These are phyloP conservation scores for Orbilia javanica DNA, from an alignment of 2,329 filamentous ascomycete genomes.

Conservation along the genomic window DNA sequence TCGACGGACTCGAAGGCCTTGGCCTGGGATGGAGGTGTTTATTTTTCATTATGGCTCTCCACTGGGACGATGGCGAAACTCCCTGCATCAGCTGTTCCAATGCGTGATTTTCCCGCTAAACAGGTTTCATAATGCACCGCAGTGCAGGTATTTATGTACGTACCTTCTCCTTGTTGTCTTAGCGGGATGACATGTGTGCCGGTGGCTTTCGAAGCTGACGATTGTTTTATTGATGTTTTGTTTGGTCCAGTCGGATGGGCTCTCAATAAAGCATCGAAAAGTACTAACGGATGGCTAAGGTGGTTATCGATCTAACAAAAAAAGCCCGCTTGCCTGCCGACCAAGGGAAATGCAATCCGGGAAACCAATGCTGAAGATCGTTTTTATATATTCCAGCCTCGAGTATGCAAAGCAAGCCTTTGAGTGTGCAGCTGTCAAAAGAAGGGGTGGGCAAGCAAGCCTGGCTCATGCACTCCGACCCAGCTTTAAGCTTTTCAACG, in stretches of 20 bases:
- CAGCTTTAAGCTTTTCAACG: constrained; percentile 45
- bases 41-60: not conserved
- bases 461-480: constrained; percentile 26
- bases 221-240: not conserved
- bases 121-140: constrained; percentile 57
- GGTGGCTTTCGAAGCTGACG: constrained; percentile 22
- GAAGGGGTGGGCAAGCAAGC: constrained; percentile 26
- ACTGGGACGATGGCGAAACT: constrained; percentile 48
- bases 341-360: constrained; percentile 57
- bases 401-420: not conserved
- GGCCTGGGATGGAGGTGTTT: not conserved
- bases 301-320: not conserved
- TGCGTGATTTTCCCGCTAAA: constrained; percentile 59
- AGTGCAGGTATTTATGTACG: constrained; percentile 55
- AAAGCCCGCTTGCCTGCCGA: constrained; percentile 52
- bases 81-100: constrained; percentile 58
- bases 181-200: constrained; percentile 55
- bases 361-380: constrained; percentile 36
- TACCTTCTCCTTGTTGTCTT: constrained; percentile 59
- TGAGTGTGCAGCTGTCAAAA: constrained; percentile 55
- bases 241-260: not conserved
- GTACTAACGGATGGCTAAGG: not conserved
- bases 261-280: not conserved
- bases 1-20: constrained; percentile 2
- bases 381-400: constrained; percentile 21